Conservation (phyloP, 2,329 filamentous ascomycete species). For the Pestalotiopsis sp. region DNA sequence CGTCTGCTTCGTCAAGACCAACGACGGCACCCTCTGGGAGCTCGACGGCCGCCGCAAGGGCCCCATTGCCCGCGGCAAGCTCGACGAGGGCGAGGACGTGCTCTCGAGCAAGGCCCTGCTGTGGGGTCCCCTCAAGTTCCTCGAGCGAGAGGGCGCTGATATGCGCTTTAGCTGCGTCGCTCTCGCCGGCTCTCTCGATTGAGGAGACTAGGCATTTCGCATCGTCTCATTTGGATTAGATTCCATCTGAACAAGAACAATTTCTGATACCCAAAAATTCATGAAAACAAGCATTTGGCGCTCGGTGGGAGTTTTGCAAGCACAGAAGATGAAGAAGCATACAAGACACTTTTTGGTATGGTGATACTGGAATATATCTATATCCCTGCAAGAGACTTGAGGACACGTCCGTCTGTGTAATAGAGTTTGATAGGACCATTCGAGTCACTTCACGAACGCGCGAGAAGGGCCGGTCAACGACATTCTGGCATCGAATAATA, state of each 20-base stretch:
- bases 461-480: too few relatives aligned
- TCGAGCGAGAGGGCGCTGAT: constrained; percentile 57
- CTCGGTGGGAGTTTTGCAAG: too few relatives aligned
- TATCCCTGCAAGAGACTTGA: too few relatives aligned
- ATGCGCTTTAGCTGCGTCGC: constrained; percentile 62
- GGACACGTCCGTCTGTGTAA: too few relatives aligned
- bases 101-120: constrained; percentile 74
- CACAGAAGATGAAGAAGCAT: too few relatives aligned
- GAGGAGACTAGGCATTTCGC: constrained; percentile 10
- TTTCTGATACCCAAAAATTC: neutral
- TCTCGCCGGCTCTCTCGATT: constrained; percentile 54
- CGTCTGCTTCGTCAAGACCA: constrained; percentile 85
- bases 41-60: constrained; percentile 62
- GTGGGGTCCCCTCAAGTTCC: constrained; percentile 63
- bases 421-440: too few relatives aligned
- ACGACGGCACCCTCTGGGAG: constrained; percentile 65
- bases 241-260: neutral
- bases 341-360: too few relatives aligned
- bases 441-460: too few relatives aligned
- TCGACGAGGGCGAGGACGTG: constrained; percentile 67
- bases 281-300: neutral
- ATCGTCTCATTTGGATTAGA: neutral
- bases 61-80: constrained; percentile 54
- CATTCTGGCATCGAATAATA: too few relatives aligned
- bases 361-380: too few relatives aligned